phyloP scores from a whole-genome alignment of 495 filamentous ascomycete species.

The Parachaetomium inaequale region DNA sequence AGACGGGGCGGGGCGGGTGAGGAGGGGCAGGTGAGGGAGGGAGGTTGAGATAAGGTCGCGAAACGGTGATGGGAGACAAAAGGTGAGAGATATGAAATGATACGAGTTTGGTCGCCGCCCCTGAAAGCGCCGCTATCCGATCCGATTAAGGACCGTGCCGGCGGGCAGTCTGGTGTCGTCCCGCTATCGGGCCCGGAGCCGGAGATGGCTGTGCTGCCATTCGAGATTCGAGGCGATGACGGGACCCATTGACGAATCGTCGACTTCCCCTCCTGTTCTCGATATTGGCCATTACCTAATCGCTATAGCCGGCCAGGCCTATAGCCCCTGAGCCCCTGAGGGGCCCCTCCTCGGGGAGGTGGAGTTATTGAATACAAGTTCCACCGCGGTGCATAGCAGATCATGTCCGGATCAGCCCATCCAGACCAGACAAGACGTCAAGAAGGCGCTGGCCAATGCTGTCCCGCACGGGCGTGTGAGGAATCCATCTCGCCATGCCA shows the following conservation, averaged over 20 bases:
- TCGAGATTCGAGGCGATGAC: background rate
- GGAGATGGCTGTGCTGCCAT: background rate
- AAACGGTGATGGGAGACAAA: background rate
- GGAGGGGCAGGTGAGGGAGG: background rate
- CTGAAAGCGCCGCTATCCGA: constrained; percentile 7
- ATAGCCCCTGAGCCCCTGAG: background rate
- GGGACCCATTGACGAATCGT: constrained; percentile 10
- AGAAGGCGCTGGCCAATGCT: background rate
- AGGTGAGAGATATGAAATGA: background rate
- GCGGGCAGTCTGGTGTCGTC: background rate
- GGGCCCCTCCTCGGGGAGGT: background rate
- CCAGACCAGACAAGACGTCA: background rate
- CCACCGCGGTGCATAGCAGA: constrained; percentile 1
- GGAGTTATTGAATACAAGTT: background rate
- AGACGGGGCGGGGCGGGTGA: background rate
- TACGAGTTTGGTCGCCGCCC: background rate
- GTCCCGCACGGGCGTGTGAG: background rate
- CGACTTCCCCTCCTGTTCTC: background rate
- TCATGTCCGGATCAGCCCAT: constrained; percentile 1
- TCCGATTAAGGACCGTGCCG: constrained; percentile 15
- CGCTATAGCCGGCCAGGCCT: background rate
- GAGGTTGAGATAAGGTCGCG: background rate
- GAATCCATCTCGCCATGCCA: background rate
- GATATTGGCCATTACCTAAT: background rate
- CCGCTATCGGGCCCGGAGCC: background rate